Evolutionary conservation across 495 filamentous ascomycete genomes (phyloP).

Genomic region (Xylaria intraflava): DNA sequence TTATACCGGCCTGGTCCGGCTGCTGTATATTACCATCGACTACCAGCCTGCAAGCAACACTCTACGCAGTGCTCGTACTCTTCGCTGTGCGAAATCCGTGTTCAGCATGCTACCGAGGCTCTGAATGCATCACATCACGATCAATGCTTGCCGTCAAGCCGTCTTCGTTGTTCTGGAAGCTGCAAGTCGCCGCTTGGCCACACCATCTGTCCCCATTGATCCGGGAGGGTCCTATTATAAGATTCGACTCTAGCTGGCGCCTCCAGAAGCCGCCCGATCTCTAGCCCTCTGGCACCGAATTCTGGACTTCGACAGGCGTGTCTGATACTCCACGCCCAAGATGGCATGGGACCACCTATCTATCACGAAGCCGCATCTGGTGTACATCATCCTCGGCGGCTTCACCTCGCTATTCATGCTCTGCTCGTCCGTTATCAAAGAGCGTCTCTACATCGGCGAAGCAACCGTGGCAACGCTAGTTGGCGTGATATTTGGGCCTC

Average conservation of each 20-base stretch:
- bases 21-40: too few relatives aligned
- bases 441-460: constrained; percentile 97
- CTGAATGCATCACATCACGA: constrained; percentile 30
- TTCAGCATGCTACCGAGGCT: constrained; percentile 18
- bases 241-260: constrained; percentile 16
- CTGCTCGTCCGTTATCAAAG: constrained; percentile 95
- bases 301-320: background rate
- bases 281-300: background rate
- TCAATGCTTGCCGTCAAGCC: constrained; percentile 12
- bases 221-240: constrained; percentile 6
- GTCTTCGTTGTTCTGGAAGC: constrained; percentile 20
- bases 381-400: constrained; percentile 95
- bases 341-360: constrained; percentile 94
- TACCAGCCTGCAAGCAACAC: too few relatives aligned
- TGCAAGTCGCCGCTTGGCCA: constrained; percentile 12
- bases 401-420: constrained; percentile 99
- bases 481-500: constrained; percentile 94
- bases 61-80: background rate
- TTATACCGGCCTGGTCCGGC: too few relatives aligned
- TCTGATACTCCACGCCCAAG: constrained; percentile 11
- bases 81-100: background rate
- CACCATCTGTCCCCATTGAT: constrained; percentile 3
- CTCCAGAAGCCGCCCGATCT: constrained; percentile 1
- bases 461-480: constrained; percentile 94
- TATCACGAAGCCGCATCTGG: constrained; percentile 92